Base-by-base conservation (phyloP, 2,329 filamentous ascomycete genomes). In the Beauveria asiatica region DNA sequence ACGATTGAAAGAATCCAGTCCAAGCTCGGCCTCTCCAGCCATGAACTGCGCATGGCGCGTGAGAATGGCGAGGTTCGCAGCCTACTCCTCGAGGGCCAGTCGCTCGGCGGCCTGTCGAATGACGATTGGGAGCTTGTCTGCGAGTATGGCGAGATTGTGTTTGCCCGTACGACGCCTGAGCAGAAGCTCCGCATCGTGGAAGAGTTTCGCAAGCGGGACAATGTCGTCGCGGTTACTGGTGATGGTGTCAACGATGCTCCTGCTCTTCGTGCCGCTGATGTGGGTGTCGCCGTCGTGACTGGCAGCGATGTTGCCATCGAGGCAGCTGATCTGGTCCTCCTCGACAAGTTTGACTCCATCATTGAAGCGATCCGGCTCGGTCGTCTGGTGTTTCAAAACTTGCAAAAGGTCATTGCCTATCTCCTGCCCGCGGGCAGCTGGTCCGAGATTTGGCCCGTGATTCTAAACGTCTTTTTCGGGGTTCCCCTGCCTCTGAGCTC, bases 161-260 rank as follows among this genome's bases (percentile, higher is more conserved):
- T 88, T 64, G 86, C 86, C 17, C 80, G 86, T 21, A 88, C 86
- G 59, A 84, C 85, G 0, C 87, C 87, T 0, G 80, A 85, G 60
- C 88, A 87, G 42, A 90, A 90, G 67, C 83, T 88, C 8, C 81
- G 85, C 46, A 89, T 90, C 77, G 88, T 90, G 50, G 82, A 85
- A 60, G 85, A 85, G 52, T 78, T 89, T 23, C 85, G 87, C 64
- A 70, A 73, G 21, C 74, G 81, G 16, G 80, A 81, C 21, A 81
- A 84, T 30, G 81, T 81, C 1, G 86, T 84, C 11, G 87, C 85
- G 39, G 88, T 90, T 75, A 90, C 87, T n/a, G 88, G 87, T 33
- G 87, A 91, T 63, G 85, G 85, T 10, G 87, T 85, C 9, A 87
- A 88, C 60, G 85, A 88, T 62, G 85, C 84, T 0, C 85, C 85